These are phyloP conservation scores for Lactarius psammicola DNA, from an alignment of 768 basidiomycete genomes.

Conservation along the genomic window DNA sequence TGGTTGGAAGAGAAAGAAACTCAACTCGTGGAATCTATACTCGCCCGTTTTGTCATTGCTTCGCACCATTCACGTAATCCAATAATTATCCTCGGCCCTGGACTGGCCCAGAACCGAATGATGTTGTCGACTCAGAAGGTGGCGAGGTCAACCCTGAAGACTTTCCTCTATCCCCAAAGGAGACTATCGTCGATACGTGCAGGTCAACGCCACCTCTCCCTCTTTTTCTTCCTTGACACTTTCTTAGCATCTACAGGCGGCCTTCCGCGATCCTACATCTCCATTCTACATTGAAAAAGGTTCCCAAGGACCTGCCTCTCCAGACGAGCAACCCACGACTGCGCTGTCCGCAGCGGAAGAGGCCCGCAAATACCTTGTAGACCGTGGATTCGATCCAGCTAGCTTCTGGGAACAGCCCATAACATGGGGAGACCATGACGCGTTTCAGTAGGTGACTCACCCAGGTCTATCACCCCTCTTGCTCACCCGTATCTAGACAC, in stretches of 20 bases:
- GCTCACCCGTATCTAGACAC: slow-evolving; percentile 48
- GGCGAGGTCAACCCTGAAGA: neutral
- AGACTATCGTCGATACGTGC: slow-evolving; percentile 19
- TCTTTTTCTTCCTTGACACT: slow-evolving; percentile 4
- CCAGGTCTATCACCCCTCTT: neutral
- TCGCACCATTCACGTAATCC: slow-evolving; percentile 5
- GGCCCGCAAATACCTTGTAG: slow-evolving; percentile 44
- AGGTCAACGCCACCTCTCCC: slow-evolving; percentile 1
- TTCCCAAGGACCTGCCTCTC: slow-evolving; percentile 55
- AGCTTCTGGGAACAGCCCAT: slow-evolving; percentile 79
- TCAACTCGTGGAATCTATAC: slow-evolving; percentile 17
- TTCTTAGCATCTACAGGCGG: slow-evolving; percentile 54
- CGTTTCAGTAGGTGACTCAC: slow-evolving; percentile 59
- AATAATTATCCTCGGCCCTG: no score
- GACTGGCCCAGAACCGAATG: no score
- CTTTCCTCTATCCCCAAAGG: neutral
- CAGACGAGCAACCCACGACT: slow-evolving; percentile 43
- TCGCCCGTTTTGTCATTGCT: neutral
- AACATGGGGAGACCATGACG: slow-evolving; percentile 79
- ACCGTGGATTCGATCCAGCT: slow-evolving; percentile 54
- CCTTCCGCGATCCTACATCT: slow-evolving; percentile 60
- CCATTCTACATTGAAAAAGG: slow-evolving; percentile 67
- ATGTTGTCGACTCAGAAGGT: neutral
- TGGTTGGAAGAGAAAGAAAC: slow-evolving; percentile 24
- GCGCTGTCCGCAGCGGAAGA: slow-evolving; percentile 34